Evolutionary conservation across 441 rosid genomes (phyloP).

Genomic region (Flueggea neowawraea): DNA sequence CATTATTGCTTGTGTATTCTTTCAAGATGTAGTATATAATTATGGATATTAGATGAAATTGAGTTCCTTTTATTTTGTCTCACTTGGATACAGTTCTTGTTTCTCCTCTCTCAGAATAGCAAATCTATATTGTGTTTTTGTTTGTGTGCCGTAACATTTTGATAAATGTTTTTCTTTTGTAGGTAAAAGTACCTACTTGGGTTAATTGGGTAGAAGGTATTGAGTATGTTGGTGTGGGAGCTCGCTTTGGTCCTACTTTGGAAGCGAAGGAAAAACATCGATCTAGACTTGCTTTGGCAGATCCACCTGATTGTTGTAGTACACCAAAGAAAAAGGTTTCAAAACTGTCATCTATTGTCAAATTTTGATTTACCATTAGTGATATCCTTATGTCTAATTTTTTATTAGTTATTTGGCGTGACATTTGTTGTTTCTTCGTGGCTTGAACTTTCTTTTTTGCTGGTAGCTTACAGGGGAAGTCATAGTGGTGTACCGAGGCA

Average conservation of each 20-base stretch:
- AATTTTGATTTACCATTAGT: neutral
- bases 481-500: constrained; percentile 83
- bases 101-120: neutral
- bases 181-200: constrained; percentile 98
- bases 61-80: neutral
- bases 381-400: neutral
- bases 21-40: no score
- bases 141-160: neutral
- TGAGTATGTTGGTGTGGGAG: constrained; percentile 98
- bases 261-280: constrained; percentile 89
- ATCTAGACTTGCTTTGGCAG: constrained; percentile 66
- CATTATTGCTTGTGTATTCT: neutral
- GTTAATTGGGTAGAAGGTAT: constrained; percentile 61
- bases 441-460: constrained; percentile 17
- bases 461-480: constrained; percentile 77
- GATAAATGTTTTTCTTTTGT: neutral
- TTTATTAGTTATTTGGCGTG: neutral
- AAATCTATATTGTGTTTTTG: neutral
- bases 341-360: neutral
- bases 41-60: no score
- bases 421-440: no score
- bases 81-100: neutral
- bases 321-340: constrained; percentile 66
- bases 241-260: constrained; percentile 84
- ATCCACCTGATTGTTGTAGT: constrained; percentile 85